Conservation (phyloP, 768 basidiomycete genomes). For the Coprinellus aureogranulatus region DNA sequence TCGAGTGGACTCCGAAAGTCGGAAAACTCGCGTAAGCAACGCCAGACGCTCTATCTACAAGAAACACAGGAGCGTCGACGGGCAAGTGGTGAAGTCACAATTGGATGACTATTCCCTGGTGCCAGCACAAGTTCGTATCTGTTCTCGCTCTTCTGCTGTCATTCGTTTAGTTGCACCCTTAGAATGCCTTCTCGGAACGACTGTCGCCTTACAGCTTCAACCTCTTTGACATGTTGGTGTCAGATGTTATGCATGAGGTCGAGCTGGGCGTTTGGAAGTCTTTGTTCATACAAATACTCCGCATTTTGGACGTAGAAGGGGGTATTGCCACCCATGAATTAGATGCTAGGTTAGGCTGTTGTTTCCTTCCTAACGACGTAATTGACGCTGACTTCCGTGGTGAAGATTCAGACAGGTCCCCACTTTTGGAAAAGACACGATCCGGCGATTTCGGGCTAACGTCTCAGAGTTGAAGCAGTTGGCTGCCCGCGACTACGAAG, state of each 20-base stretch:
- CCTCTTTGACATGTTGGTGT: neutral
- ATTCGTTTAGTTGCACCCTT: no score
- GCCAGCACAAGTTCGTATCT: no score
- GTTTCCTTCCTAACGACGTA: neutral
- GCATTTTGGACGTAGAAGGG: neutral
- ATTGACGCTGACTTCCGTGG: constrained; percentile 12
- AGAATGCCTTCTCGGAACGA: no score
- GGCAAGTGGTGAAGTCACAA: neutral
- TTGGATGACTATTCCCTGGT: neutral
- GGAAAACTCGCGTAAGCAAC: neutral
- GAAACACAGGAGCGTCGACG: neutral
- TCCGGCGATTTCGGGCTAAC: constrained; percentile 26
- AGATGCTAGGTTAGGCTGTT: neutral
- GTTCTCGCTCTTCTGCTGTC: no score
- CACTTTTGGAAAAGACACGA: constrained; percentile 27
- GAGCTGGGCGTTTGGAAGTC: constrained; percentile 28
- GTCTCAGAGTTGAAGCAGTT: constrained; percentile 29
- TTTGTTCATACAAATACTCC: neutral
- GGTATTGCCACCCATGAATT: neutral
- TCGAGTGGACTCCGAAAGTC: neutral
- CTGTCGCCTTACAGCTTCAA: no score
- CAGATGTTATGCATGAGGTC: constrained; percentile 35
- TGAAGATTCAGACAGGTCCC: constrained; percentile 16
- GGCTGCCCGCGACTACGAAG: constrained; percentile 36
- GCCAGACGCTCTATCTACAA: neutral